A percentile compares a stretch with the other conserved stretches of the same genome.
phyloP scores from a whole-genome alignment of 805 yeast genomes.

The Wickerhamiella slavikovae region DNA sequence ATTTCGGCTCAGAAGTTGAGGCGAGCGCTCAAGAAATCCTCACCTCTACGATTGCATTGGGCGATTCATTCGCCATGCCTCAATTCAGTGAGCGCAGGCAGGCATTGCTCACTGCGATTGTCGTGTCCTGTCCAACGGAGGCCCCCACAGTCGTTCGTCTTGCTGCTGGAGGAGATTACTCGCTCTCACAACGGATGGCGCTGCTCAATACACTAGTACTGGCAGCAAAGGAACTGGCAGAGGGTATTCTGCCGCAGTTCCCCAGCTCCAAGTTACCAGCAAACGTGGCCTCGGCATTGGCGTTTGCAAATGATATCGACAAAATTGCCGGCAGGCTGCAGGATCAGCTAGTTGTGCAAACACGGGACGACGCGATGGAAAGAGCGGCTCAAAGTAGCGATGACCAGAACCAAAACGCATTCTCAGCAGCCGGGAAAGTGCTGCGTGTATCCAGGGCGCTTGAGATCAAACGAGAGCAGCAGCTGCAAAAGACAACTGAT shows the following conservation, averaged over 20 bases:
- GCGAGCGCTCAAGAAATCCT: conserved; percentile 37
- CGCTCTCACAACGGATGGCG: conserved; percentile 56
- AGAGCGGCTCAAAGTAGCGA: too few species aligned
- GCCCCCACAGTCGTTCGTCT: conserved; percentile 23
- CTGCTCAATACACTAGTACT: conserved; percentile 49
- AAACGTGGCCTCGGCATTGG: conserved; percentile 15
- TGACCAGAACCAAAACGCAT: conserved; percentile 13
- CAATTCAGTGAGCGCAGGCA: conserved; percentile 46
- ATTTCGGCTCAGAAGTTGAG: conserved; percentile 37
- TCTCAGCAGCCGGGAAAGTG: conserved; percentile 12
- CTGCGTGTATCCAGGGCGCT: conserved; percentile 14
- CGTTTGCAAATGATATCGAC: conserved; percentile 18
- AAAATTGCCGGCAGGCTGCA: conserved; percentile 9
- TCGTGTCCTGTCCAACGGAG: conserved; percentile 32
- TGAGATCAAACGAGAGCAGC: conserved; percentile 5
- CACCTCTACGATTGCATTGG: conserved; percentile 28
- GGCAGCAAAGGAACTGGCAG: conserved; percentile 54
- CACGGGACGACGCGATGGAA: conserved; percentile 8
- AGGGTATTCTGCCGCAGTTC: conserved; percentile 21
- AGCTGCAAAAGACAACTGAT: conserved; percentile 1
- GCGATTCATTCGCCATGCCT: conserved; percentile 33
- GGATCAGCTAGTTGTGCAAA: conserved; percentile 8
- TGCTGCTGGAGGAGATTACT: conserved; percentile 52
- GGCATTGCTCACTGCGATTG: conserved; percentile 42
- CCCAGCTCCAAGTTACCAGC: conserved; percentile 25